Percentiles rank a stretch among this genome's conserved stretches.
phyloP scores from a whole-genome alignment of 768 basidiomycete species.

The Trametes maxima region DNA sequence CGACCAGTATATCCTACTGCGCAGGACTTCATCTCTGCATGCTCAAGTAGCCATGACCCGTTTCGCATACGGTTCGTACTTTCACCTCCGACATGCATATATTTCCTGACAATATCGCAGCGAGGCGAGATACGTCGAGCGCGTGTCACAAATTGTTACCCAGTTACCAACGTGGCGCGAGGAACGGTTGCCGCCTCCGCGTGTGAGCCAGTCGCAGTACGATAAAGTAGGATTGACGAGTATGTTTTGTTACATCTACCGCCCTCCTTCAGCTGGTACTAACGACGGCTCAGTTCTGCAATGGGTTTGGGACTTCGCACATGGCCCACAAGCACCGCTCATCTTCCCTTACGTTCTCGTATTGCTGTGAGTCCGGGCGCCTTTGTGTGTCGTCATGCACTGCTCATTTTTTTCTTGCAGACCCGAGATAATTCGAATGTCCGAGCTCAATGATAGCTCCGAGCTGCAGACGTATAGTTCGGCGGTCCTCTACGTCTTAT shows the following conservation, averaged over 20 bases:
- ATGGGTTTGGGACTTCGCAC: slow-evolving; percentile 79
- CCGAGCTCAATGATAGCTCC: slow-evolving; percentile 83
- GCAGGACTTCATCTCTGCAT: slow-evolving; percentile 57
- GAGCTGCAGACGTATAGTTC: slow-evolving; percentile 83
- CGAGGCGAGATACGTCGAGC: slow-evolving; percentile 55
- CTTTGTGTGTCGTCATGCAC: background rate
- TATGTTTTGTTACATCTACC: slow-evolving; percentile 38
- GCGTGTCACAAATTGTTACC: slow-evolving; percentile 55
- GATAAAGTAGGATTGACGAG: slow-evolving; percentile 88
- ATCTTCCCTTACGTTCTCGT: slow-evolving; percentile 78
- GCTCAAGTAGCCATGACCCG: slow-evolving; percentile 54
- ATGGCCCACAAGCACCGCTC: slow-evolving; percentile 72
- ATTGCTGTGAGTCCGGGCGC: slow-evolving; percentile 59
- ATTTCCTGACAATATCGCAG: slow-evolving; percentile 36
- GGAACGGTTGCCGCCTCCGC: slow-evolving; percentile 81
- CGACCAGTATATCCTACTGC: slow-evolving; percentile 63
- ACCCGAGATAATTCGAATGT: slow-evolving; percentile 87
- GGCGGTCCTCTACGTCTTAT: slow-evolving; percentile 79
- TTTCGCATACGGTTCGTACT: slow-evolving; percentile 56
- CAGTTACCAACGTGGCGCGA: slow-evolving; percentile 71
- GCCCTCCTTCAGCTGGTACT: background rate
- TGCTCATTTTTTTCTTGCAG: slow-evolving; percentile 41
- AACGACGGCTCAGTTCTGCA: slow-evolving; percentile 56
- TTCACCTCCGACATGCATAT: too few species aligned
- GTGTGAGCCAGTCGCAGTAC: slow-evolving; percentile 85